Conservation (phyloP, 257 asterid species). For the Cordia subcordata region DNA sequence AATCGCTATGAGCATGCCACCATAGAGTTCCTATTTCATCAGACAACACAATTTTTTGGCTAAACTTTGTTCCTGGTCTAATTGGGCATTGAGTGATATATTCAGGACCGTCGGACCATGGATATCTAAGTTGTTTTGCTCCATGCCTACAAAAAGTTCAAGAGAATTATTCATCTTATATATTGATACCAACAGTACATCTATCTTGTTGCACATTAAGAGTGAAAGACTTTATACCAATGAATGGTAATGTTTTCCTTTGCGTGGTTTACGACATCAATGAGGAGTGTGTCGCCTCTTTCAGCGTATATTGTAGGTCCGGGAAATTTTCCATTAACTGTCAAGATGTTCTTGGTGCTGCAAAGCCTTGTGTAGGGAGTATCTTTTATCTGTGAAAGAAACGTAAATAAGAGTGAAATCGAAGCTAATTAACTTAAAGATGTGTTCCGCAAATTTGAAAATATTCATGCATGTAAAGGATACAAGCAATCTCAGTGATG, state of each 20-base stretch:
- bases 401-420: background rate
- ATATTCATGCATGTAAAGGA: no score
- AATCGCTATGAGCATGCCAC: constrained; percentile 61
- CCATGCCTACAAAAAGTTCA: constrained; percentile 39
- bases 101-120: constrained; percentile 60
- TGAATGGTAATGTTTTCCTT: constrained; percentile 39
- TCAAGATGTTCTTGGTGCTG: constrained; percentile 41
- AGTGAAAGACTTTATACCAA: constrained; percentile 25
- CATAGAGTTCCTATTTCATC: constrained; percentile 49
- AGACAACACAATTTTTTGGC: constrained; percentile 31
- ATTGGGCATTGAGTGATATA: constrained; percentile 54
- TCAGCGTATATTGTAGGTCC: constrained; percentile 38
- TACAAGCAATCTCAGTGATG: no score
- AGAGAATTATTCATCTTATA: no score
- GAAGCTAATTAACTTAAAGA: constrained; percentile 18
- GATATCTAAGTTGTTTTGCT: constrained; percentile 41
- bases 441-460: no score
- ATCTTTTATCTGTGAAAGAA: constrained; percentile 25
- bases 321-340: constrained; percentile 50
- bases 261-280: constrained; percentile 31
- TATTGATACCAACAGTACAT: background rate
- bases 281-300: constrained; percentile 31
- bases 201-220: background rate
- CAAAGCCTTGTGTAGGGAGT: constrained; percentile 34
- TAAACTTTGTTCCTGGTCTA: constrained; percentile 31